Percentiles rank a stretch among this genome's conserved stretches.
These are phyloP conservation scores for Aphanoascus verrucosus DNA, from an alignment of 2,329 filamentous ascomycete species.

Conservation along the genomic window DNA sequence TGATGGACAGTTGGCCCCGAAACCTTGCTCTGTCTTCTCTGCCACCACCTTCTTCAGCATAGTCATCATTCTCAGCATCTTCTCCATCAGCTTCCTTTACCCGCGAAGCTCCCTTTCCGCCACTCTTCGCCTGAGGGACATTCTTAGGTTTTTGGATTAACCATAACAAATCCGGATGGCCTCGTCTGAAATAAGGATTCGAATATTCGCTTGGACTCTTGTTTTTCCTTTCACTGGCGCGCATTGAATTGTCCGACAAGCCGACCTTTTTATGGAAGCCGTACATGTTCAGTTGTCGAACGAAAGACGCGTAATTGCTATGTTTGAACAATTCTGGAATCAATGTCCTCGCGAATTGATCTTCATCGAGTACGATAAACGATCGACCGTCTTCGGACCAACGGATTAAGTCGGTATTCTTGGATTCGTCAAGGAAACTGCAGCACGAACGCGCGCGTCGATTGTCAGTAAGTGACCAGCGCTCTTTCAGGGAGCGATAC, in stretches of 20 bases:
- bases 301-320: slow-evolving; percentile 69
- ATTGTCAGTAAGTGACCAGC: slow-evolving; percentile 11
- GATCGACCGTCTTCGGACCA: slow-evolving; percentile 97
- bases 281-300: slow-evolving; percentile 59
- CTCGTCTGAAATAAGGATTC: slow-evolving; percentile 90
- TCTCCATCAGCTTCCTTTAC: slow-evolving; percentile 49
- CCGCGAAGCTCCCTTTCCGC: slow-evolving; percentile 35
- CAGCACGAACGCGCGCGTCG: slow-evolving; percentile 8
- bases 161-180: slow-evolving; percentile 86
- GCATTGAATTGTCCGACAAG: slow-evolving; percentile 93
- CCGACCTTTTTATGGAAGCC: slow-evolving; percentile 63
- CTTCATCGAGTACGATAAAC: slow-evolving; percentile 92
- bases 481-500: neutral
- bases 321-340: slow-evolving; percentile 70
- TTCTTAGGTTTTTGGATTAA: slow-evolving; percentile 92
- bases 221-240: slow-evolving; percentile 90
- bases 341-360: slow-evolving; percentile 66
- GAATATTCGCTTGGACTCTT: slow-evolving; percentile 98
- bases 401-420: slow-evolving; percentile 87
- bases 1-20: slow-evolving; percentile 35
- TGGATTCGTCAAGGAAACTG: slow-evolving; percentile 86
- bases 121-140: slow-evolving; percentile 45
- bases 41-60: slow-evolving; percentile 32
- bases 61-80: slow-evolving; percentile 60
- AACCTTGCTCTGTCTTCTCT: slow-evolving; percentile 29